Conservation (phyloP, 371 early-diverging fungal genomes). For the Mucor racemosus region DNA sequence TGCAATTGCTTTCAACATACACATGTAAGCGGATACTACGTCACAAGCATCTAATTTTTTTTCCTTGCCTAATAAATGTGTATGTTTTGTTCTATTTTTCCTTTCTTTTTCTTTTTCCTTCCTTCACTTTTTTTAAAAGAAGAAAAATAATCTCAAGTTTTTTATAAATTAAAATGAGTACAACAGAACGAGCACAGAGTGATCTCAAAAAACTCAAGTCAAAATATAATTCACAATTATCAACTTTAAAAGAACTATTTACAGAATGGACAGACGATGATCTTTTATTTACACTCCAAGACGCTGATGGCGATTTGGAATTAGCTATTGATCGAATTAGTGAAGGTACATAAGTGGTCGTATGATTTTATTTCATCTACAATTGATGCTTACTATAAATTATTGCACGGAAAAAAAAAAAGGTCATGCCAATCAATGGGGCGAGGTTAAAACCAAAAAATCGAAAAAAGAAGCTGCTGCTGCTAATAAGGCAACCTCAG, state of each 20-base stretch:
- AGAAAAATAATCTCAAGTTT: neutral
- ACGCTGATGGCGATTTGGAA: constrained; percentile 86
- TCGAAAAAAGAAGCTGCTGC: constrained; percentile 48
- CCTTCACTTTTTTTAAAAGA: neutral
- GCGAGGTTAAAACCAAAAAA: constrained; percentile 88
- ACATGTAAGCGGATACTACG: neutral
- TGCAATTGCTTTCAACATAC: no score
- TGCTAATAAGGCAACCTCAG: constrained; percentile 39
- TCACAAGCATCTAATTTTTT: neutral
- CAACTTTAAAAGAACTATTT: constrained; percentile 81
- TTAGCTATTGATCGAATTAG: constrained; percentile 79
- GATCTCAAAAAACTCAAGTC: constrained; percentile 67
- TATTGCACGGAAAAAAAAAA: neutral
- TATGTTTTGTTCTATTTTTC: neutral
- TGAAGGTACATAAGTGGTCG: constrained; percentile 66
- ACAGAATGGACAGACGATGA: constrained; percentile 91
- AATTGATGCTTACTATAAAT: neutral
- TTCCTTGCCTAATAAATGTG: constrained; percentile 6
- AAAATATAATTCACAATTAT: constrained; percentile 67
- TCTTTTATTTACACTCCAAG: constrained; percentile 81
- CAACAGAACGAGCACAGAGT: constrained; percentile 53
- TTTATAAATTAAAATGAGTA: constrained; percentile 13
- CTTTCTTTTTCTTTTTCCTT: constrained; percentile 1
- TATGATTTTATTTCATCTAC: neutral
- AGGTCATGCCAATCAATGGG: constrained; percentile 91